phyloP scores from a whole-genome alignment of 352 stramenopile genomes.

The Globisporangium radiosum region DNA sequence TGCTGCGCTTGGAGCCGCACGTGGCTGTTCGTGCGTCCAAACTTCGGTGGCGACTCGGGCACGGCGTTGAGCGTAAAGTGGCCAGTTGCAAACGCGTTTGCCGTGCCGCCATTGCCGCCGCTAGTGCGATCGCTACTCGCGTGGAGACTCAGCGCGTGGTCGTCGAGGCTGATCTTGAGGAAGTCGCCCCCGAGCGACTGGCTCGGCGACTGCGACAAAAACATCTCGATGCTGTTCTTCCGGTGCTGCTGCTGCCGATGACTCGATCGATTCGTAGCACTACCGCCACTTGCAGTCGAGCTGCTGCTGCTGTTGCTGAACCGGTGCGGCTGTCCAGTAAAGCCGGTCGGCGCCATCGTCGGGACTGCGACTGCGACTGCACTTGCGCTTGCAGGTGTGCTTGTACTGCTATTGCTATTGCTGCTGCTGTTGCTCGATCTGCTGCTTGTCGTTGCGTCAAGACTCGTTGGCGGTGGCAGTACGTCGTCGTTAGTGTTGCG shows the following conservation, averaged over 20 bases:
- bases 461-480: conserved; percentile 21
- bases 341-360: background rate
- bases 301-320: too few relatives aligned
- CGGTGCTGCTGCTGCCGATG: conserved; percentile 30
- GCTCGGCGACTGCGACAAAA: conserved; percentile 77
- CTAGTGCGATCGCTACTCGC: conserved; percentile 14
- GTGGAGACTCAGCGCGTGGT: conserved; percentile 42
- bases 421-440: background rate
- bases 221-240: conserved; percentile 88
- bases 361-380: conserved; percentile 7
- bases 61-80: conserved; percentile 49
- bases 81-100: conserved; percentile 28
- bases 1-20: conserved; percentile 3
- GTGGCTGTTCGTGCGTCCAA: conserved; percentile 11
- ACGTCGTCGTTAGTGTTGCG: conserved; percentile 23
- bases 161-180: conserved; percentile 64
- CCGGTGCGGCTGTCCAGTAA: too few relatives aligned
- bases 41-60: conserved; percentile 32
- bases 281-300: background rate
- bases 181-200: conserved; percentile 75
- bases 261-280: too few relatives aligned
- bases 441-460: conserved; percentile 13
- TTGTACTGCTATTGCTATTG: conserved; percentile 5
- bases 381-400: background rate
- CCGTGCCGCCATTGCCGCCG: background rate